Base-by-base conservation (phyloP, 2,329 filamentous ascomycete species). In the Sclerotinia subarctica region DNA sequence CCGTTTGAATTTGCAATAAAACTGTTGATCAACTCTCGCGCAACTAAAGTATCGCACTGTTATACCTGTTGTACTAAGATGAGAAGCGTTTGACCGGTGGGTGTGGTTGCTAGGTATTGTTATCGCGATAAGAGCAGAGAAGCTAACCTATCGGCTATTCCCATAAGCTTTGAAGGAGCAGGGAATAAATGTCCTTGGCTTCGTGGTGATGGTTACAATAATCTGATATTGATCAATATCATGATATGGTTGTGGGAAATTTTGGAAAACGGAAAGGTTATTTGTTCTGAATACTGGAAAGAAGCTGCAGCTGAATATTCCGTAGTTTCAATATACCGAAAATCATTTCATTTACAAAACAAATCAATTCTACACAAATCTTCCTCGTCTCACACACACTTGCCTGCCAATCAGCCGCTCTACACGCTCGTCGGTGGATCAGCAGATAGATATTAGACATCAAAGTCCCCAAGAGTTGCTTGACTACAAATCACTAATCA, bases 41-140 rank as follows among this genome's bases (percentile, higher is more conserved):
- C 29, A 51, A 42, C 46, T 52, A 26, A 51, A 35, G 15, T 44
- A 58, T 44, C 38, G 38, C 38, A 58, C n/a, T 58, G 56, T 58
- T 58, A 44, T 62, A 62, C 46, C n/a, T n/a, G n/a, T n/a, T n/a
- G n/a, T 29, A 29, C n/a, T 26, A 19, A 63, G 46, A 51, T 8
- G 29, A n/a, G 38, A 38, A n/a, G 38, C 24, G 46, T 63, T 62
- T 26, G 46, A 38, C 32, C 32, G 19, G 32, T 38, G 21, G 13
- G 53, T 32, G 32, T 35, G 19, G 54, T 62, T 44, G 21, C 29
- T 24, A 15, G 35, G 21, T 17, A 47, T 21, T 62, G 59, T 63
- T 63, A 63, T 63, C 59, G 59, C 59, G 59, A 63, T 63, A 63
- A 63, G 59, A 51, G 46, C 17, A 42, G 7, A 21, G 49, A 21